Percentiles rank a stretch among this genome's conserved stretches.
These are phyloP conservation scores for Fonsecaea monophora DNA, from an alignment of 2,329 filamentous ascomycete species.

Conservation along the genomic window DNA sequence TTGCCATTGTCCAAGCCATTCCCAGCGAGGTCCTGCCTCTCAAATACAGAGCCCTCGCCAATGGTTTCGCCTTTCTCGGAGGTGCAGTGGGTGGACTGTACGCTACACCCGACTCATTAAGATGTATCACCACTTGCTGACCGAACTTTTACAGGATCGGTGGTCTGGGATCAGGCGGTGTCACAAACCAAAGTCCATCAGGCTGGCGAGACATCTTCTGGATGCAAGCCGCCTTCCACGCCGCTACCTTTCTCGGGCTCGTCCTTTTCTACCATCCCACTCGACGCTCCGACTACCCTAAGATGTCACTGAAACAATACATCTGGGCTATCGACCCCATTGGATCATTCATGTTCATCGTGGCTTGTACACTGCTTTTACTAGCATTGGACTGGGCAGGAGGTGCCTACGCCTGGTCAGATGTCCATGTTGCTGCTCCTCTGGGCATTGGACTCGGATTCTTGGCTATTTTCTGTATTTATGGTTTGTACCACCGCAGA, in stretches of 20 bases:
- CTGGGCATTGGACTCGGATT: slow-evolving; percentile 52
- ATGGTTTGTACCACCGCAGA: slow-evolving; percentile 36
- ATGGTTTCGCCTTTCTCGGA: slow-evolving; percentile 60
- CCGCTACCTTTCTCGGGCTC: slow-evolving; percentile 56
- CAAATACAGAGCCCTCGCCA: slow-evolving; percentile 63
- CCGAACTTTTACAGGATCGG: slow-evolving; percentile 51
- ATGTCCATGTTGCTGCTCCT: slow-evolving; percentile 49
- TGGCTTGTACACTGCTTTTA: slow-evolving; percentile 53
- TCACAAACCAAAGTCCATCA: slow-evolving; percentile 55
- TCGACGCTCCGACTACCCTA: slow-evolving; percentile 48
- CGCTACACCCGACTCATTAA: slow-evolving; percentile 39
- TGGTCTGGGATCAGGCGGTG: slow-evolving; percentile 58
- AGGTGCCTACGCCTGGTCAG: slow-evolving; percentile 51
- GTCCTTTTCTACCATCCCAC: slow-evolving; percentile 58
- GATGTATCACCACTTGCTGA: not conserved
- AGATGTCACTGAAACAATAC: slow-evolving; percentile 50
- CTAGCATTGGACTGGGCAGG: slow-evolving; percentile 57
- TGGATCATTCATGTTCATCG: slow-evolving; percentile 55
- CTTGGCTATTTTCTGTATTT: slow-evolving; percentile 51
- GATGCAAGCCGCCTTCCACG: slow-evolving; percentile 64
- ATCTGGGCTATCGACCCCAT: slow-evolving; percentile 59
- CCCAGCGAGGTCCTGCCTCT: slow-evolving; percentile 63
- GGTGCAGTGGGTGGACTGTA: slow-evolving; percentile 61
- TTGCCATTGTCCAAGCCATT: slow-evolving; percentile 63
- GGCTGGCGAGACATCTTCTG: slow-evolving; percentile 66